phyloP scores from a whole-genome alignment of 176 grass and related monocot genomes.

The Ananas comosus region DNA sequence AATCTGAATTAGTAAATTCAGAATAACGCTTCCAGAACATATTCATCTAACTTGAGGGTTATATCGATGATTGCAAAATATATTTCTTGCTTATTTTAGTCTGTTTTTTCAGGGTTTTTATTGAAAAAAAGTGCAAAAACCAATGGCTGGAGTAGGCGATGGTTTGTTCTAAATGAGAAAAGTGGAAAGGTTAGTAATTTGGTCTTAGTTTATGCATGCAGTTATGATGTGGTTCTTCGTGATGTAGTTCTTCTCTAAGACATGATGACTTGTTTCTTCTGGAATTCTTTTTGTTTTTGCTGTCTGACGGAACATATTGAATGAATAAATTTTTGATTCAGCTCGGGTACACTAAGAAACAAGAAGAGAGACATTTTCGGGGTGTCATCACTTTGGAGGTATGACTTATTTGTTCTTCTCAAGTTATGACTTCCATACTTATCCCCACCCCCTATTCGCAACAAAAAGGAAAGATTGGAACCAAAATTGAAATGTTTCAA shows the following conservation, averaged over 20 bases:
- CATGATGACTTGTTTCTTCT: constrained; percentile 7
- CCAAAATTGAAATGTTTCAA: too few relatives aligned
- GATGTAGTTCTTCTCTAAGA: not conserved
- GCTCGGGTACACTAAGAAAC: constrained; percentile 94
- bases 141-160: constrained; percentile 74
- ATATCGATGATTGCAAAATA: not conserved
- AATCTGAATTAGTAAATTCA: not conserved
- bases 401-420: constrained; percentile 16
- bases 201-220: not conserved
- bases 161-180: constrained; percentile 90
- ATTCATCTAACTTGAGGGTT: not conserved
- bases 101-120: constrained; percentile 49
- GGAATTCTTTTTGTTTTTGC: not conserved
- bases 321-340: constrained; percentile 30
- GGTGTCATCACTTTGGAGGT: constrained; percentile 86
- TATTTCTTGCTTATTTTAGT: not conserved
- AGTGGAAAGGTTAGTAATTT: constrained; percentile 73
- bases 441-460: not conserved
- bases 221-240: not conserved
- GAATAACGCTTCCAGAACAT: not conserved
- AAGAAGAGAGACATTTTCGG: constrained; percentile 84
- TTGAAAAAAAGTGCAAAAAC: constrained; percentile 88
- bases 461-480: too few relatives aligned
- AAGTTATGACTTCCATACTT: constrained; percentile 8
- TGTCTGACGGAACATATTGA: constrained; percentile 16